These are phyloP conservation scores for Lodderomyces metapsilosis DNA, from an alignment of 1,139 yeast genomes.

Conservation along the genomic window DNA sequence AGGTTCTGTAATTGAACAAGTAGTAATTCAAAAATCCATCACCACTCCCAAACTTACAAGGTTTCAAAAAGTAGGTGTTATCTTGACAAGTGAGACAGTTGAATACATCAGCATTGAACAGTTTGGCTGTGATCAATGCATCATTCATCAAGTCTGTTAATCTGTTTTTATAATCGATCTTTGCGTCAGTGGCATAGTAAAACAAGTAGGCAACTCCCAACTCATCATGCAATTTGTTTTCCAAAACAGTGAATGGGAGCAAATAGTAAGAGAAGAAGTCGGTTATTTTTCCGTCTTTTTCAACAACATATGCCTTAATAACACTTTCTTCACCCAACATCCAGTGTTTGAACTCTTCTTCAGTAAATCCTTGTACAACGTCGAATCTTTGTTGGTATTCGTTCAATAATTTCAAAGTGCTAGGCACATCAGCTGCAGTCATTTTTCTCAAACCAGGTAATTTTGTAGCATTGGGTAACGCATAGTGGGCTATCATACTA, in stretches of 20 bases:
- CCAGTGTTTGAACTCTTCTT: slow-evolving; percentile 83
- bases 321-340: slow-evolving; percentile 55
- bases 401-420: slow-evolving; percentile 57
- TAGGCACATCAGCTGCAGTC: slow-evolving; percentile 59
- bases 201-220: slow-evolving; percentile 85
- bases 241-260: slow-evolving; percentile 81
- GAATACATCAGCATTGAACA: slow-evolving; percentile 77
- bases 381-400: slow-evolving; percentile 70
- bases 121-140: slow-evolving; percentile 74
- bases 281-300: slow-evolving; percentile 64
- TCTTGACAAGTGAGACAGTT: slow-evolving; percentile 92
- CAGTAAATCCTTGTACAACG: slow-evolving; percentile 63
- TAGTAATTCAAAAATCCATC: slow-evolving; percentile 92
- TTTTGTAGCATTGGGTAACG: slow-evolving; percentile 62
- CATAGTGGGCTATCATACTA: slow-evolving; percentile 77
- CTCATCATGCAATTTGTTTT: slow-evolving; percentile 62
- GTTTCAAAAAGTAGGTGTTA: slow-evolving; percentile 76
- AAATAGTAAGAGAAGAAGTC: slow-evolving; percentile 90
- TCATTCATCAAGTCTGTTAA: slow-evolving; percentile 64
- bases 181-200: slow-evolving; percentile 78
- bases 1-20: slow-evolving; percentile 83
- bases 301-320: slow-evolving; percentile 78
- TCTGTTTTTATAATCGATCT: slow-evolving; percentile 50
- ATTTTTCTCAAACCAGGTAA: slow-evolving; percentile 66
- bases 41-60: slow-evolving; percentile 88